Evolutionary conservation across 192 early-diverging fungal species (phyloP).

Genomic region (Coemansia sp.): DNA sequence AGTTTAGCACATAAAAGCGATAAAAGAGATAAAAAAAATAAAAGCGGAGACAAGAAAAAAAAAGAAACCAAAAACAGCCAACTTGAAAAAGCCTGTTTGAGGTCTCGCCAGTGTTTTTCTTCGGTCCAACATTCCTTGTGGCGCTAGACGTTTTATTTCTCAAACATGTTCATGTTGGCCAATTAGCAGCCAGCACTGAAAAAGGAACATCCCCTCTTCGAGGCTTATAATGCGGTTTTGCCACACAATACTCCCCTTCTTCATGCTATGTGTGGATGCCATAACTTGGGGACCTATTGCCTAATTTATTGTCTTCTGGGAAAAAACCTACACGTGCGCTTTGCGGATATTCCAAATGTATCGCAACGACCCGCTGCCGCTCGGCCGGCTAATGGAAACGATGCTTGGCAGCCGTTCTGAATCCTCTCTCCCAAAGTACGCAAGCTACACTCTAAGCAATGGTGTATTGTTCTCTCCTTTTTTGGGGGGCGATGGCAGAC

Average conservation of each 20-base stretch:
- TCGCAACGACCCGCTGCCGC: slow-evolving; percentile 10
- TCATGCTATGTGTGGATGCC: too few species aligned
- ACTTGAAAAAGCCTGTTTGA: too few species aligned
- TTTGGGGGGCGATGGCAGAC: background rate
- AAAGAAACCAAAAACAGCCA: background rate
- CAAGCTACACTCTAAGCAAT: background rate
- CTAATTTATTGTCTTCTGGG: too few species aligned
- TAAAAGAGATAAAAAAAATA: slow-evolving; percentile 2
- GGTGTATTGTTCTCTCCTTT: background rate
- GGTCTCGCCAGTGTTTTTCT: background rate
- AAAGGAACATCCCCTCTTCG: too few species aligned
- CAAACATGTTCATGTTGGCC: too few species aligned
- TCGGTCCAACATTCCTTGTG: background rate
- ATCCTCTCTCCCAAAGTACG: background rate
- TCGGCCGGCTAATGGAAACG: slow-evolving; percentile 25
- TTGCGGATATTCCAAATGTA: background rate
- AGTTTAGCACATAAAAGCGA: slow-evolving; percentile 3
- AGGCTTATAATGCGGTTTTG: too few species aligned
- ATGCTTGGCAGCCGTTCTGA: slow-evolving; percentile 23
- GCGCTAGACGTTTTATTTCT: background rate
- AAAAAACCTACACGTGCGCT: background rate
- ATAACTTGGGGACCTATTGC: too few species aligned
- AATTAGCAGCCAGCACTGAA: too few species aligned
- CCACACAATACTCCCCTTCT: too few species aligned
- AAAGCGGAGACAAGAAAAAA: slow-evolving; percentile 13